These are phyloP conservation scores for Leishmania braziliensis DNA, from an alignment of 208 protist species.

Conservation along the genomic window DNA sequence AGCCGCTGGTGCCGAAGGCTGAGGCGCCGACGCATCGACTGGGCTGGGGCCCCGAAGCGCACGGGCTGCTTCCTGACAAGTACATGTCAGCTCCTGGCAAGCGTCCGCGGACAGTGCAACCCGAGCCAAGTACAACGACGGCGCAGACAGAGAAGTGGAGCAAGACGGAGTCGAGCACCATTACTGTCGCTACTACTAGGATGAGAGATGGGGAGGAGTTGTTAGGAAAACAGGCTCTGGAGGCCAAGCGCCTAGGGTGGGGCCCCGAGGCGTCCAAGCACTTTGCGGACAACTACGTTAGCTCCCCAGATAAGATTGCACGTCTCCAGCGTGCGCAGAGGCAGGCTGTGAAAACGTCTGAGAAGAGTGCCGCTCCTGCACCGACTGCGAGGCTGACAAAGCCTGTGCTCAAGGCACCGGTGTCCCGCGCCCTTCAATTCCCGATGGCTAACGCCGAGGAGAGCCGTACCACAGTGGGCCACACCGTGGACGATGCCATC, in stretches of 20 bases:
- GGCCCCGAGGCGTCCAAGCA: slow-evolving; percentile 70
- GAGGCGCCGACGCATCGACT: slow-evolving; percentile 2
- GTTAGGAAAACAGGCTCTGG: not conserved
- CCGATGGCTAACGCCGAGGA: slow-evolving; percentile 2
- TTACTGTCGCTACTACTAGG: too few species aligned
- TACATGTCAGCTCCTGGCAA: slow-evolving; percentile 71
- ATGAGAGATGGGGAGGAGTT: not conserved
- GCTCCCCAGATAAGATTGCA: slow-evolving; percentile 58
- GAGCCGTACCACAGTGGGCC: slow-evolving; percentile 41
- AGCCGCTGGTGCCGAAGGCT: not conserved
- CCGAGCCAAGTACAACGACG: not conserved
- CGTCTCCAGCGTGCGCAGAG: slow-evolving; percentile 24
- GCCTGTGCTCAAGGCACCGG: slow-evolving; percentile 1
- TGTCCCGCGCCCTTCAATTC: slow-evolving; percentile 15
- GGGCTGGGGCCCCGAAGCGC: slow-evolving; percentile 63
- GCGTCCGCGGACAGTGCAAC: slow-evolving; percentile 25
- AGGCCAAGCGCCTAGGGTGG: slow-evolving; percentile 46
- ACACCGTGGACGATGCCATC: slow-evolving; percentile 34
- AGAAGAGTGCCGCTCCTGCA: not conserved
- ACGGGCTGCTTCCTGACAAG: slow-evolving; percentile 64
- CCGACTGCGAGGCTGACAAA: slow-evolving; percentile 16
- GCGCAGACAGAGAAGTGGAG: slow-evolving; percentile 14
- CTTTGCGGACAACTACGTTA: slow-evolving; percentile 76
- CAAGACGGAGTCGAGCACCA: slow-evolving; percentile 4
- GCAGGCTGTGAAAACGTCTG: not conserved